These are phyloP conservation scores for Crinitomyces ghanaensis DNA, from an alignment of 805 yeast species.

Conservation along the genomic window DNA sequence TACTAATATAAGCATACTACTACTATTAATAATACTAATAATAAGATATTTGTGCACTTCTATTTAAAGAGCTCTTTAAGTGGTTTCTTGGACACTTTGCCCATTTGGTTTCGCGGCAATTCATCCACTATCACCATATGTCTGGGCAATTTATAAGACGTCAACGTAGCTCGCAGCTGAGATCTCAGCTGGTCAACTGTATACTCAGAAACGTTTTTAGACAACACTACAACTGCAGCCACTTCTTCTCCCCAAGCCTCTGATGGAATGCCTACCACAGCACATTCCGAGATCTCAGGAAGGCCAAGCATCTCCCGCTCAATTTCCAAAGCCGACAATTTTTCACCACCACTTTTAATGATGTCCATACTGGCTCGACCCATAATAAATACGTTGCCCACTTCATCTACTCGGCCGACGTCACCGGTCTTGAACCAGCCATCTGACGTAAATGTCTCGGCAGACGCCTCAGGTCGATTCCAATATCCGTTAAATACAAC, in stretches of 20 bases:
- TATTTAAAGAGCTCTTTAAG: slow-evolving; percentile 16
- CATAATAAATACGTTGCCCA: slow-evolving; percentile 38
- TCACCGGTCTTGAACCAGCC: slow-evolving; percentile 51
- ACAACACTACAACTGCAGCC: slow-evolving; percentile 20
- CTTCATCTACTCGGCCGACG: slow-evolving; percentile 34
- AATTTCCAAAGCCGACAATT: slow-evolving; percentile 25
- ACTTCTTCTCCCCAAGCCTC: slow-evolving; percentile 27
- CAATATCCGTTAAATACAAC: slow-evolving; percentile 42
- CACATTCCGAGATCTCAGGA: slow-evolving; percentile 20
- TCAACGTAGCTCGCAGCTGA: slow-evolving; percentile 16
- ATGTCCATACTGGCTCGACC: slow-evolving; percentile 29
- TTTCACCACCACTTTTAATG: slow-evolving; percentile 27
- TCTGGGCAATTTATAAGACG: slow-evolving; percentile 26
- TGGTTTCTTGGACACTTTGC: slow-evolving; percentile 26
- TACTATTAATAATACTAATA: neutral
- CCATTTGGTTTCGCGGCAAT: slow-evolving; percentile 28
- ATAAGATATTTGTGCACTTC: too few relatives aligned
- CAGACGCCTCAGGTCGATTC: slow-evolving; percentile 38
- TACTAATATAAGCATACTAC: slow-evolving; percentile 1
- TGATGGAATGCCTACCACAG: slow-evolving; percentile 24
- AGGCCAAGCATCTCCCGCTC: slow-evolving; percentile 25
- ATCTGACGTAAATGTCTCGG: slow-evolving; percentile 34
- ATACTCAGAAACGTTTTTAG: slow-evolving; percentile 10
- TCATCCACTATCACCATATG: slow-evolving; percentile 19
- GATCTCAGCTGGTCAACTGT: slow-evolving; percentile 17